A percentile compares a stretch with the other conserved stretches of the same genome.
phyloP scores from a whole-genome alignment of 2,329 filamentous ascomycete species.

The Tolypocladium ophioglossoides region DNA sequence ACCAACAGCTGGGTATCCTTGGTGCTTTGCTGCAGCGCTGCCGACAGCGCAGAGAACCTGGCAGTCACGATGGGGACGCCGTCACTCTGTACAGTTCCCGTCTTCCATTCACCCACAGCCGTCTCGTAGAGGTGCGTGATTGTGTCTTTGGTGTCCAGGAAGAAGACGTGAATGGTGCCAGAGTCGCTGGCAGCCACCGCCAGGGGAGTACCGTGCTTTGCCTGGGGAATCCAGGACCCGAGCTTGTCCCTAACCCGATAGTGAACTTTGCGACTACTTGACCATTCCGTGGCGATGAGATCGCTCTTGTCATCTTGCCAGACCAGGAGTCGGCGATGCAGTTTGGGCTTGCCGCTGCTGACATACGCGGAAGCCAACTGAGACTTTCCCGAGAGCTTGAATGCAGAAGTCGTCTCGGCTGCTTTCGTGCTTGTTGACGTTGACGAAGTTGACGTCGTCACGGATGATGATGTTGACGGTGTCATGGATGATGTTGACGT shows the following conservation, averaged over 20 bases:
- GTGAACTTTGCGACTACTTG: neutral
- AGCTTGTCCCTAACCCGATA: conserved; percentile 7
- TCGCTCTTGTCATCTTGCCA: conserved; percentile 12
- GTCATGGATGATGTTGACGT: neutral
- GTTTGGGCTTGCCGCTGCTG: neutral
- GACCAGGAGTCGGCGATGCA: conserved; percentile 7
- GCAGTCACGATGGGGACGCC: conserved; percentile 1
- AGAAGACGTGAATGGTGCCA: conserved; percentile 12
- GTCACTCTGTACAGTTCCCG: conserved; percentile 1
- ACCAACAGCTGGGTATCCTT: conserved; percentile 4
- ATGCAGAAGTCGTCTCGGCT: conserved; percentile 1
- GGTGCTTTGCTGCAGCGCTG: conserved; percentile 9
- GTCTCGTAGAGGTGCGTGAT: conserved; percentile 7
- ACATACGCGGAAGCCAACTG: conserved; percentile 8
- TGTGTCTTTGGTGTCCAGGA: conserved; percentile 7
- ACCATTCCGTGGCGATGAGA: conserved; percentile 8
- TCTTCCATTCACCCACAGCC: conserved; percentile 7
- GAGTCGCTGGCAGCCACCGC: conserved; percentile 7
- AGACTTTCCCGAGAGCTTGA: conserved; percentile 6
- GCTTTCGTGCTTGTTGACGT: neutral
- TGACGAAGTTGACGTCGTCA: neutral
- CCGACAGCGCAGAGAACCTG: conserved; percentile 8
- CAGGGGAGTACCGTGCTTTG: conserved; percentile 10
- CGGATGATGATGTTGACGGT: neutral
- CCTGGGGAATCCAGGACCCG: neutral